Percentiles rank a stretch among this genome's conserved stretches.
Evolutionary conservation across 805 yeast species (phyloP).

Genomic region (Kuraishia molischiana): DNA sequence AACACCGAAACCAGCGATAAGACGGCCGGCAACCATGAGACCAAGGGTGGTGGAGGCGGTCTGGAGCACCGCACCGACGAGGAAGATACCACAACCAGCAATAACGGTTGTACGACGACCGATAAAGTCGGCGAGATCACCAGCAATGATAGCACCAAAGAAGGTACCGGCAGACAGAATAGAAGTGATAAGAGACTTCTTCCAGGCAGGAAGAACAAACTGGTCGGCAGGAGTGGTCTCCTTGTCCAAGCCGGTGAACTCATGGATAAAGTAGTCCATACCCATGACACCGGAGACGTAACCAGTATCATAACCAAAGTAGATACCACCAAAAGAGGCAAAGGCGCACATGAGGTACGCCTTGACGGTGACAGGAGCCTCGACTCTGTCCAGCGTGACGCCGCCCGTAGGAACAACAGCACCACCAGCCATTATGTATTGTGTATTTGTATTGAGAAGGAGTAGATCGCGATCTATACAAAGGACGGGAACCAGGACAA

Average conservation of each 20-base stretch:
- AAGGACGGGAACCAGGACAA: too few relatives aligned
- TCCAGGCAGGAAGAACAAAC: conserved; percentile 17
- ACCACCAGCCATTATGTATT: conserved; percentile 3
- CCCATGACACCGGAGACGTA: conserved; percentile 57
- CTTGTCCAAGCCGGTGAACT: conserved; percentile 15
- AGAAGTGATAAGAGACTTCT: conserved; percentile 46
- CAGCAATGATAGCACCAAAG: conserved; percentile 53
- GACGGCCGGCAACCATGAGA: conserved; percentile 54
- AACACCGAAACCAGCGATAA: conserved; percentile 66
- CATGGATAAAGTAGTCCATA: conserved; percentile 36
- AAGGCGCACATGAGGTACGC: conserved; percentile 37
- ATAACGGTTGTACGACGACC: conserved; percentile 41
- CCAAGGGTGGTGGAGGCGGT: conserved; percentile 29
- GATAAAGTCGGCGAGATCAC: conserved; percentile 34
- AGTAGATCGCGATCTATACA: too few relatives aligned
- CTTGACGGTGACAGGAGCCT: conserved; percentile 25
- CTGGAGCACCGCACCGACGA: conserved; percentile 39
- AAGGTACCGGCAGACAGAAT: conserved; percentile 65
- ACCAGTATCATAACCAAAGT: conserved; percentile 65
- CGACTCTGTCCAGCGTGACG: conserved; percentile 16
- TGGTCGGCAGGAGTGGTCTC: conserved; percentile 8
- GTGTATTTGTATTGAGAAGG: too few relatives aligned
- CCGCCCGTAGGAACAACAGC: conserved; percentile 6
- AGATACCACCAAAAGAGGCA: conserved; percentile 59
- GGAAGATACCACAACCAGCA: conserved; percentile 31